These are phyloP conservation scores for Penicillium atrosanguineum DNA, from an alignment of 495 filamentous ascomycete species.

Conservation along the genomic window DNA sequence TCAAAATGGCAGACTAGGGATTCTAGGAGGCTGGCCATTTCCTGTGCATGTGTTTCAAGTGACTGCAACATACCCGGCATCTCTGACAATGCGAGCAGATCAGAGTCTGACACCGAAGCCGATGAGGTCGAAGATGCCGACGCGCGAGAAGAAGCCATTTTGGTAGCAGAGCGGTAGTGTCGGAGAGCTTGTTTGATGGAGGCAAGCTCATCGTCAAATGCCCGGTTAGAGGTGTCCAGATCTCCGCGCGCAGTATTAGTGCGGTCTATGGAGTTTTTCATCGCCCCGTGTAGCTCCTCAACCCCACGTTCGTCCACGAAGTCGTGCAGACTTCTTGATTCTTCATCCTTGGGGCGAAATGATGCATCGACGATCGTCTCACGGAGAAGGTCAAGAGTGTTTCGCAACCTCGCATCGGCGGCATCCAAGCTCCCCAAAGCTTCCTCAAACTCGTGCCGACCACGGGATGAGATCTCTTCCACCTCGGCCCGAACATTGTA, in stretches of 20 bases:
- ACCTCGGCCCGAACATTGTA: constrained; percentile 63
- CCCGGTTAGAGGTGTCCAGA: constrained; percentile 42
- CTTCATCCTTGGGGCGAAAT: constrained; percentile 67
- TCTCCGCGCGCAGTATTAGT: constrained; percentile 55
- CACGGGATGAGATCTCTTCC: constrained; percentile 49
- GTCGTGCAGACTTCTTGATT: constrained; percentile 72
- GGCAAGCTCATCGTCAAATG: constrained; percentile 57
- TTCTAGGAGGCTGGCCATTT: constrained; percentile 79
- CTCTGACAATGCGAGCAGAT: constrained; percentile 43
- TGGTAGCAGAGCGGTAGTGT: constrained; percentile 38
- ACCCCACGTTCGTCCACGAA: constrained; percentile 86
- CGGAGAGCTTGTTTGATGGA: constrained; percentile 59
- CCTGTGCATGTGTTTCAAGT: constrained; percentile 74
- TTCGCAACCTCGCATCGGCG: constrained; percentile 66
- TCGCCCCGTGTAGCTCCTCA: constrained; percentile 59
- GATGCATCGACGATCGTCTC: constrained; percentile 70
- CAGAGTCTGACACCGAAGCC: constrained; percentile 32
- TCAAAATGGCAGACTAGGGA: constrained; percentile 91
- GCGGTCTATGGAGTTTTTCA: constrained; percentile 66
- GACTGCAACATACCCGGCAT: constrained; percentile 67
- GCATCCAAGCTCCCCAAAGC: constrained; percentile 70
- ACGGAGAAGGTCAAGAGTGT: constrained; percentile 67
- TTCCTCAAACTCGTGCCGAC: constrained; percentile 56
- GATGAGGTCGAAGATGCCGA: constrained; percentile 41
- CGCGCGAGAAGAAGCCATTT: constrained; percentile 40